Evolutionary conservation across 106 monocot species (phyloP), one percentile per base, ranked within the genome.

Genomic region (Dioscorea alata): DNA sequence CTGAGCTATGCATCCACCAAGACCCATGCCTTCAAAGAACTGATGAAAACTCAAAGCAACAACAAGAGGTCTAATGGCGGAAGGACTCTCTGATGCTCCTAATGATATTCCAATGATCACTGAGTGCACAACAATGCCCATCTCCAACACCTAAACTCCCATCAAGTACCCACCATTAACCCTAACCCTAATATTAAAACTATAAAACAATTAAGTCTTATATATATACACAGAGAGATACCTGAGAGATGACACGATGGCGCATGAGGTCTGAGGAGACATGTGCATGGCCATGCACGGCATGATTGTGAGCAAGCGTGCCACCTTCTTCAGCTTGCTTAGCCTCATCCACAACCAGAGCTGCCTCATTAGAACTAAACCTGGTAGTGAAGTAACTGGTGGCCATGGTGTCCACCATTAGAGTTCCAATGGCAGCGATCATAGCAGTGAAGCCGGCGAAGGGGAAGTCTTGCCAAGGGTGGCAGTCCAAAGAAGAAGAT

Each of bases 371-470:
- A 17, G 1, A 1, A 1, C 68, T 58, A 14, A 13, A 65, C 49
- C 67, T 72, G 62, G 28, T 78, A 33, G 51, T 21, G 59, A 48
- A 77, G 49, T 70, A 77, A 6, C 42, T 18, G 2, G 71, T 71
- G 13, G 57, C 77, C 23, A 70, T 20, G 13, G 63, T 63, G 31
- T 77, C 77, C 5, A 77, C 48, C 58, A 71, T 59, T 14, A 71
- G 49, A n/a, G 77, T 77, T 16, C 65, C 77, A 14, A 77, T 34
- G 18, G 76, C 69, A 2, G 68, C 42, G 19, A 71, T 21, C 77
- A 77, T 71, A 19, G 77, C 57, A 8, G 6, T 57, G 16, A 77
- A 77, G 2, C 77, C 77, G 15, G 71, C 64, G 60, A 77, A 77
- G 12, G 71, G 77, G 71, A 77, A 77, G 8, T 18, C 14, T 7